Conservation (phyloP, 2,329 filamentous ascomycete genomes). For the Rhinocladiella similis region DNA sequence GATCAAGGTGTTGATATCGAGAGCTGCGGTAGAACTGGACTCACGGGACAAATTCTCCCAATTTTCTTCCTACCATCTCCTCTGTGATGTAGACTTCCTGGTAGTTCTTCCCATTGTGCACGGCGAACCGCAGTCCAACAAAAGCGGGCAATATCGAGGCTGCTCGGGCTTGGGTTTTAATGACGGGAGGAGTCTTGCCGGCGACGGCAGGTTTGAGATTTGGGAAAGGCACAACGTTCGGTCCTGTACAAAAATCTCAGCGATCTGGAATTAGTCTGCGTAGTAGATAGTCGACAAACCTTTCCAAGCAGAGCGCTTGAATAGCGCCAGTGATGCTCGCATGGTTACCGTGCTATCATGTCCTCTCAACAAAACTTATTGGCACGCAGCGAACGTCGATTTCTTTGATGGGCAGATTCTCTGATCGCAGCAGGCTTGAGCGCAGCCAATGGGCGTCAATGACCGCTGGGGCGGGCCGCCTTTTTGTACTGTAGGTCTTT, state of each 20-base stretch:
- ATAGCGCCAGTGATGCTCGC: conserved; percentile 66
- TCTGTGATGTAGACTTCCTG: conserved; percentile 81
- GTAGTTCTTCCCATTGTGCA: conserved; percentile 90
- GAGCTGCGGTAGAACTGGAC: conserved; percentile 38
- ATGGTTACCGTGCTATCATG: conserved; percentile 45
- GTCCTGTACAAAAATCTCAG: conserved; percentile 7
- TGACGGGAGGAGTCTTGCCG: conserved; percentile 60
- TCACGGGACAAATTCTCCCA: conserved; percentile 88
- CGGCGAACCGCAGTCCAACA: conserved; percentile 82
- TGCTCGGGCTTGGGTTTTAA: conserved; percentile 81
- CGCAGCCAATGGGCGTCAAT: no score
- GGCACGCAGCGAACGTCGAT: neutral
- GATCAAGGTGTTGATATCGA: neutral
- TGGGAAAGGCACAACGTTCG: conserved; percentile 41
- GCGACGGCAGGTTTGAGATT: conserved; percentile 54
- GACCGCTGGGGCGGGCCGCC: neutral
- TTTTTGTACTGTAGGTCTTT: neutral
- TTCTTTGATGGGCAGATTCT: neutral
- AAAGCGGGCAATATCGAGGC: conserved; percentile 92
- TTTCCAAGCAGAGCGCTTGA: conserved; percentile 85
- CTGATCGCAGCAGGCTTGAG: neutral
- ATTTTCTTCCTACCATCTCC: conserved; percentile 94
- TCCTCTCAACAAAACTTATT: neutral
- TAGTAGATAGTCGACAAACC: conserved; percentile 51
- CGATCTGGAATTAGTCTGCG: no score